Conservation (phyloP, 352 stramenopile species). For the Pythium phragmiticola region DNA sequence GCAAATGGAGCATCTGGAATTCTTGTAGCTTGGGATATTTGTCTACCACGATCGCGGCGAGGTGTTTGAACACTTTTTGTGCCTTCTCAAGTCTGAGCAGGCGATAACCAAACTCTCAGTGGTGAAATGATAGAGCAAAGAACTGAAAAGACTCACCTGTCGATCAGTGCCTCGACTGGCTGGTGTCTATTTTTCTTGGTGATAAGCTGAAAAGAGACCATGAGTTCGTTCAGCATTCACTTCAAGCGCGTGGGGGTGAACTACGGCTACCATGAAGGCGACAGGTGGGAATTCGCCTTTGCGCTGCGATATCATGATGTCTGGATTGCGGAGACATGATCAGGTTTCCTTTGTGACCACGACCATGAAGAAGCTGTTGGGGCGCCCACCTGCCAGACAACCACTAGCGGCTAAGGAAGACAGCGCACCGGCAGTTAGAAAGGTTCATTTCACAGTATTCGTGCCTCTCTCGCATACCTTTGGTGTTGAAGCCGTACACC, state of each 20-base stretch:
- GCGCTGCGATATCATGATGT: slow-evolving; percentile 77
- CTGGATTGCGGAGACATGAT: slow-evolving; percentile 20
- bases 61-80: slow-evolving; percentile 57
- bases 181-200: slow-evolving; percentile 37
- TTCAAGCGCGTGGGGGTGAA: neutral
- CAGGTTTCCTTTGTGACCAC: neutral
- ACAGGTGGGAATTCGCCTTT: slow-evolving; percentile 66
- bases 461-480: slow-evolving; percentile 24
- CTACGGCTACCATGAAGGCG: slow-evolving; percentile 52
- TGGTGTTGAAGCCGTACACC: slow-evolving; percentile 53
- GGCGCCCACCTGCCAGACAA: slow-evolving; percentile 46
- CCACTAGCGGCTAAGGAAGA: slow-evolving; percentile 31
- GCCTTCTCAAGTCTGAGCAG: slow-evolving; percentile 39
- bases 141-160: slow-evolving; percentile 35
- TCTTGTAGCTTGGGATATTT: slow-evolving; percentile 43
- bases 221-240: neutral
- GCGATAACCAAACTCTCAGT: neutral
- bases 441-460: neutral
- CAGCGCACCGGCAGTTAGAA: neutral
- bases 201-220: slow-evolving; percentile 31
- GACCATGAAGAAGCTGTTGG: neutral
- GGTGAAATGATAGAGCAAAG: too few relatives aligned
- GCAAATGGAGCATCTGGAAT: slow-evolving; percentile 48
- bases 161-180: slow-evolving; percentile 38
- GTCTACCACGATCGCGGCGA: slow-evolving; percentile 50